Percentiles rank a stretch among this genome's conserved stretches.
These are phyloP conservation scores for Ambrosia hybrid DNA, from an alignment of 140 eudicot species.

Conservation along the genomic window DNA sequence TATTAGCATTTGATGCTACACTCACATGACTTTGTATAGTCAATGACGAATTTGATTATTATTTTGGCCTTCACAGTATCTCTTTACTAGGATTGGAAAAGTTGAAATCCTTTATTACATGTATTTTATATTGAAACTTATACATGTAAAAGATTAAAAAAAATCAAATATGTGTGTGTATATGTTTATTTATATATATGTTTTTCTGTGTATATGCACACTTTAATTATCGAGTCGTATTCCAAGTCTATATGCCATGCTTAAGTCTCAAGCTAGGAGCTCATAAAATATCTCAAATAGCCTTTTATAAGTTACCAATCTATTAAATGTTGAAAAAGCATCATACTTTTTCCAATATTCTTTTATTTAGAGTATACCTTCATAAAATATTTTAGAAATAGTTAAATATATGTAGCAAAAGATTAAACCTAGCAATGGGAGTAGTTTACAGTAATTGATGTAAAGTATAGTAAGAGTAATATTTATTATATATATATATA, in stretches of 20 bases:
- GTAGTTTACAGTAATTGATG: too few species aligned
- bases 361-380: slow-evolving; percentile 9
- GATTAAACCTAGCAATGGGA: too few species aligned
- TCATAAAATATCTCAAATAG: slow-evolving; percentile 10
- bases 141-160: too few species aligned
- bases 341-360: slow-evolving; percentile 28
- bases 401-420: not conserved
- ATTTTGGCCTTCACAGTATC: not conserved
- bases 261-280: slow-evolving; percentile 36
- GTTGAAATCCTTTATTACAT: not conserved
- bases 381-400: not conserved
- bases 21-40: slow-evolving; percentile 30
- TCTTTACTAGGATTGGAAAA: not conserved
- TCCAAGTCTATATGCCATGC: slow-evolving; percentile 32
- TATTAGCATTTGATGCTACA: slow-evolving; percentile 41
- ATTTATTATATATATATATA: too few species aligned
- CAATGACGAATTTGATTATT: slow-evolving; percentile 20
- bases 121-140: not conserved
- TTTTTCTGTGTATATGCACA: not conserved
- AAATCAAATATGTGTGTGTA: not conserved
- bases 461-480: too few species aligned
- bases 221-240: not conserved
- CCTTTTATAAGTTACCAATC: slow-evolving; percentile 27
- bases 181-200: not conserved
- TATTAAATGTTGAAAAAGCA: slow-evolving; percentile 23